Evolutionary conservation across 805 yeast genomes (phyloP), one percentile per base, ranked within the genome.

Genomic region (Blastobotrys muscicola): DNA sequence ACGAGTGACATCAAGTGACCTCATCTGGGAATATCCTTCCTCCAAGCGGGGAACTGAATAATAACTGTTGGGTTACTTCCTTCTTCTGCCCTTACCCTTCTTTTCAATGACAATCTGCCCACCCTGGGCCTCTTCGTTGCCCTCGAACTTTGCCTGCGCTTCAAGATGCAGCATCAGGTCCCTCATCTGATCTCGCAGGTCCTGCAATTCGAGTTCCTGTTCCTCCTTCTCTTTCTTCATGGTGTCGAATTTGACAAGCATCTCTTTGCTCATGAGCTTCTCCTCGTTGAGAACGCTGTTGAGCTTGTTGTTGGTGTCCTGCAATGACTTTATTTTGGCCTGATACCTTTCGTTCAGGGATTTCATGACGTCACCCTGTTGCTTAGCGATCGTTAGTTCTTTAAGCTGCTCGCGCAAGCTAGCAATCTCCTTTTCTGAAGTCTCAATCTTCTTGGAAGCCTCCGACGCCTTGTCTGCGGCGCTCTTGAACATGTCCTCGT

Each of bases 131-230:
- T 81, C 90, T 9, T 81, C 82, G 2, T 78, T 72, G 15, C 77
- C 75, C 53, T 78, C 75, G 54, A 85, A 74, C 61, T 81, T 83
- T 44, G 78, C 82, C 56, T 76, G 83, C 0, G 83, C 71, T 46
- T 82, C 90, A 33, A 86, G 61, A 55, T 69, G 85, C 49, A 85
- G 82, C 95, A 87, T 84, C 42, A 86, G 59, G 58, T 86, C 95
- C 26, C 70, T 74, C 44, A 47, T 35, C 44, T 61, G 65, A 10
- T 64, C 67, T 41, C 49, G 43, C 26, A 62, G 49, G 11, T 59
- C 65, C 8, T 20, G 54, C 9, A 65, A 61, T 55, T 29, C 43
- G 8, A 38, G 38, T 8, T 40, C 44, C 29, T 55, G 52, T n/a
- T 49, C 48, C 15, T 38, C 42, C 14, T 48, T 51, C 30, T 63